A percentile compares a stretch with the other conserved stretches of the same genome.
Conservation (phyloP, 2,329 filamentous ascomycete genomes). For the Pyricularia sp. region DNA sequence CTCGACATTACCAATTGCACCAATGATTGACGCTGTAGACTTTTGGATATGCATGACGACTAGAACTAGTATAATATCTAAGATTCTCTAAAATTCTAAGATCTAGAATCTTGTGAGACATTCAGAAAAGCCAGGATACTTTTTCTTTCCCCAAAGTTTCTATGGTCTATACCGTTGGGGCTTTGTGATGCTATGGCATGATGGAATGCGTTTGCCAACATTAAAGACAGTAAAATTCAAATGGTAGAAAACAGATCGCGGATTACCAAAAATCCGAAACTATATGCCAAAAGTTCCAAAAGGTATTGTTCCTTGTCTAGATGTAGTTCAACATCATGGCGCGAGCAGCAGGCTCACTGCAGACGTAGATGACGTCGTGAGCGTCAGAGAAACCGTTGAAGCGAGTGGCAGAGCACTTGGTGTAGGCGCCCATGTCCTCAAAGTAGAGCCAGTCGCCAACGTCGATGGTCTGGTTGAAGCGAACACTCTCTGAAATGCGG, state of each 20-base stretch:
- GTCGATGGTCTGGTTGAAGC: conserved; percentile 67
- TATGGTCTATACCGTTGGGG: background rate
- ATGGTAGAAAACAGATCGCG: background rate
- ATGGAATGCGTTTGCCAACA: background rate
- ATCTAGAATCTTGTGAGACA: background rate
- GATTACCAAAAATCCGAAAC: background rate
- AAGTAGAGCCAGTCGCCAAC: conserved; percentile 99
- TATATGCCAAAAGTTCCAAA: background rate
- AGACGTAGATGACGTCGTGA: conserved; percentile 91
- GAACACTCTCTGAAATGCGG: conserved; percentile 75
- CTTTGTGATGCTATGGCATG: background rate
- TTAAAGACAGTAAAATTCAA: background rate
- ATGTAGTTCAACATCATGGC: conserved; percentile 29
- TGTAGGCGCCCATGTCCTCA: conserved; percentile 97
- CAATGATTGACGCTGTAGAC: background rate
- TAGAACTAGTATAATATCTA: background rate
- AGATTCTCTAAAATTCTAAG: background rate
- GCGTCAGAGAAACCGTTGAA: conserved; percentile 96
- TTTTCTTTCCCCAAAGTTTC: background rate
- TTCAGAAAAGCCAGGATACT: background rate
- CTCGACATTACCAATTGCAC: background rate
- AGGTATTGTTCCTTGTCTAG: background rate
- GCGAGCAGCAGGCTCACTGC: conserved; percentile 79
- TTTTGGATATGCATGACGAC: background rate
- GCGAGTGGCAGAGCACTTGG: conserved; percentile 91